Evolutionary conservation across 2,329 filamentous ascomycete species (phyloP), one percentile per base, ranked within the genome.

Genomic region (Talaromyces sp.): DNA sequence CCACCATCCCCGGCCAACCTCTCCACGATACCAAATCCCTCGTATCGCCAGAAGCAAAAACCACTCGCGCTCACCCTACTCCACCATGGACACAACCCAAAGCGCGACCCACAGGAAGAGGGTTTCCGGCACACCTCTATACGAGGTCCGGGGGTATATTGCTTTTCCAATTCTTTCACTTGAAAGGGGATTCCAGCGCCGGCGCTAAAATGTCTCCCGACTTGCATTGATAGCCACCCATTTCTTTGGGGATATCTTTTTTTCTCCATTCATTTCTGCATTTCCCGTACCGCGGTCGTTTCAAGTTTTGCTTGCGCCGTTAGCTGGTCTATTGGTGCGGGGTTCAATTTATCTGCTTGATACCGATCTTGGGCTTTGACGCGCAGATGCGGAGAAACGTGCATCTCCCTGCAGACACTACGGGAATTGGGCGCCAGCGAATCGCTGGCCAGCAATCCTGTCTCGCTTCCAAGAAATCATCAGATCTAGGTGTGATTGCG

Each of bases 381-480:
- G 57, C 55, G 51, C 51, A 56, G 49, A 57, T 62, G 57, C 52
- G 61, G 61, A 62, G 59, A 54, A 54, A 11, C 10, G 14, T 22
- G 39, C 33, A 24, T 47, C 32, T 36, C 30, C 19, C 32, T 40
- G 36, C 27, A 47, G 47, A 32, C 43, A 41, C 44, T 39, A 17
- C 17, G 17, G 36, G 36, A 39, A 19, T 39, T 39, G 36, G 16
- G 20, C 20, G 33, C 22, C 32, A 9, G 19, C 45, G 45, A 47
- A 40, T 47, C 24, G 22, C 22, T 10, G 4, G 2, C 45, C 14
- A 9, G n/a, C 24, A 39, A 16, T 27, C 24, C 24, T 5, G 24
- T 27, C 9, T 27, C 24, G 9, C 4, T 4, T 5, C 4, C 24
- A 27, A 27, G 24, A 9, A 27, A 27, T 5, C 4, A 5, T 13